A percentile compares a stretch with the other conserved stretches of the same genome.
Conservation (phyloP, 148 eudicot species). For the Fagopyrum esculentum region DNA sequence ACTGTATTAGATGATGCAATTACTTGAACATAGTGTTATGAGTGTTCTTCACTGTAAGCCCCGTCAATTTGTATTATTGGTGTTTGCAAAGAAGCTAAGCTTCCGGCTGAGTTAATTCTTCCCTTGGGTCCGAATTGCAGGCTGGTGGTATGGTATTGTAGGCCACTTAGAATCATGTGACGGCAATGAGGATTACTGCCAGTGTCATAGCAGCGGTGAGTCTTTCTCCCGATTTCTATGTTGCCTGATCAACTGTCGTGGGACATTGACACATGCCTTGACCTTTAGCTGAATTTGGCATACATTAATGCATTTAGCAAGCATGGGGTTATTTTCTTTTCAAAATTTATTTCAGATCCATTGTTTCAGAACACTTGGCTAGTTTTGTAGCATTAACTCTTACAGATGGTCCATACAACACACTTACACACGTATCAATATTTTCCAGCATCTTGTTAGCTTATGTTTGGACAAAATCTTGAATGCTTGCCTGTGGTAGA, state of each 20-base stretch:
- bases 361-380: neutral
- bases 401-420: slow-evolving; percentile 32
- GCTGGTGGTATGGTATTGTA: slow-evolving; percentile 98
- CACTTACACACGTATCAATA: slow-evolving; percentile 22
- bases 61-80: no score
- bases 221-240: no score
- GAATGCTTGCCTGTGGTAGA: slow-evolving; percentile 32
- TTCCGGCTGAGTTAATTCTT: no score
- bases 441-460: slow-evolving; percentile 37
- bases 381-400: slow-evolving; percentile 14
- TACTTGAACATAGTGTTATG: no score
- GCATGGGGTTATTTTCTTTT: neutral
- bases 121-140: slow-evolving; percentile 26
- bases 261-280: slow-evolving; percentile 3
- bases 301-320: neutral
- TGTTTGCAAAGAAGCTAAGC: no score
- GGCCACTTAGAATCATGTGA: slow-evolving; percentile 93
- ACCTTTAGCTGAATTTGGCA: slow-evolving; percentile 16
- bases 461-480: slow-evolving; percentile 29
- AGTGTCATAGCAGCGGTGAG: slow-evolving; percentile 62
- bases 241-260: no score
- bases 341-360: neutral
- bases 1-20: neutral
- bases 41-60: no score
- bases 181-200: slow-evolving; percentile 54